These are phyloP conservation scores for Leptodermis oblonga DNA, from an alignment of 257 asterid species.

Conservation along the genomic window DNA sequence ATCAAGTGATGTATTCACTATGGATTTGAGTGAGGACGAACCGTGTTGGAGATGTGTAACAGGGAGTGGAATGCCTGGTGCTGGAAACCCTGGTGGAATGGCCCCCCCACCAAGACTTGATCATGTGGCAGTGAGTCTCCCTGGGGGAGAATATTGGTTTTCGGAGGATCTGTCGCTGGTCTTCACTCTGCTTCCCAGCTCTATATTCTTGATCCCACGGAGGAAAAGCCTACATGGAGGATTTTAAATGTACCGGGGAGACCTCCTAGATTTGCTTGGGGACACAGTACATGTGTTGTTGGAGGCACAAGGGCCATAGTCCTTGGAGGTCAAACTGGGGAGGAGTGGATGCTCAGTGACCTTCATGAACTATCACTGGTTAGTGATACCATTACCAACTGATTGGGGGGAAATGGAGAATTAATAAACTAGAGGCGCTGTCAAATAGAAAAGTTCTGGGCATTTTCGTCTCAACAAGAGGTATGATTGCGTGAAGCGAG, in stretches of 20 bases:
- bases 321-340: slow-evolving; percentile 94
- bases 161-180: slow-evolving; percentile 96
- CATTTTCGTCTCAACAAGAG: slow-evolving; percentile 21
- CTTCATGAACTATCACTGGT: slow-evolving; percentile 82
- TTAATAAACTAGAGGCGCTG: slow-evolving; percentile 14
- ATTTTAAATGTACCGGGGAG: slow-evolving; percentile 74
- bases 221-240: slow-evolving; percentile 98
- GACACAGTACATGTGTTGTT: slow-evolving; percentile 85
- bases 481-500: slow-evolving; percentile 1
- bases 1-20: slow-evolving; percentile 89
- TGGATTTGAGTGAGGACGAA: slow-evolving; percentile 87
- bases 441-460: slow-evolving; percentile 7
- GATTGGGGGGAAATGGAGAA: slow-evolving; percentile 13
- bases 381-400: slow-evolving; percentile 37
- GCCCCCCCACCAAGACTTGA: slow-evolving; percentile 97
- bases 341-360: slow-evolving; percentile 92
- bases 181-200: slow-evolving; percentile 97
- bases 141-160: slow-evolving; percentile 82
- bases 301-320: slow-evolving; percentile 93
- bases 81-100: slow-evolving; percentile 91
- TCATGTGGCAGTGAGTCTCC: slow-evolving; percentile 92
- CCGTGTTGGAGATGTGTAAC: slow-evolving; percentile 91
- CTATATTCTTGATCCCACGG: slow-evolving; percentile 85
- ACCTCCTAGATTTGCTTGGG: slow-evolving; percentile 94
- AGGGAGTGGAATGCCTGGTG: slow-evolving; percentile 93